Conservation (phyloP, 352 stramenopile species). For the Elongisporangium senticosum region DNA sequence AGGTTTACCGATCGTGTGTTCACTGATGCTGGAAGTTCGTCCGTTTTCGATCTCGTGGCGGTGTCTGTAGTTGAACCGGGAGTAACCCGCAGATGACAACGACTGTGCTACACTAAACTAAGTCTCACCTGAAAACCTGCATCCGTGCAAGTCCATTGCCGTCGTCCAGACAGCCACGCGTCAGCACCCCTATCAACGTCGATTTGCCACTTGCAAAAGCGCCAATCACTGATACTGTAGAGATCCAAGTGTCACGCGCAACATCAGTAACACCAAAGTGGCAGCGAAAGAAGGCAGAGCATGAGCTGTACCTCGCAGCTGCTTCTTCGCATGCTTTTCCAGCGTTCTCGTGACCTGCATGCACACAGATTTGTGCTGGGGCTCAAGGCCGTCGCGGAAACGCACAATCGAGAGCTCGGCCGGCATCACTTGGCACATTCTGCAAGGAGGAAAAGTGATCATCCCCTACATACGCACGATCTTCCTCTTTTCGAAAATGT, state of each 20-base stretch:
- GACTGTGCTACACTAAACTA: background rate
- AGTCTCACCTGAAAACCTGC: conserved; percentile 70
- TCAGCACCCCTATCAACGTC: conserved; percentile 87
- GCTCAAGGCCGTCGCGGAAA: conserved; percentile 40
- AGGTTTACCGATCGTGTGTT: conserved; percentile 64
- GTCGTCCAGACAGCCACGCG: conserved; percentile 76
- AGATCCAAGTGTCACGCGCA: too few relatives aligned
- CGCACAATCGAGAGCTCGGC: conserved; percentile 60
- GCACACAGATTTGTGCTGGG: conserved; percentile 29
- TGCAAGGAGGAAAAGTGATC: conserved; percentile 9
- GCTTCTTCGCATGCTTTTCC: conserved; percentile 46
- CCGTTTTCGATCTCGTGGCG: conserved; percentile 88
- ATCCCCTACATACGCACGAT: conserved; percentile 6
- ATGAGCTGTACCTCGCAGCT: conserved; percentile 39
- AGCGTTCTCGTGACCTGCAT: conserved; percentile 47
- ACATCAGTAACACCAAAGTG: background rate
- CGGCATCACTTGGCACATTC: conserved; percentile 72
- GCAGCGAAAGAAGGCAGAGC: background rate
- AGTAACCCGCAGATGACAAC: background rate
- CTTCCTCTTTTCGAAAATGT: background rate
- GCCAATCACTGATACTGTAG: conserved; percentile 76
- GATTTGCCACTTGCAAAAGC: conserved; percentile 87
- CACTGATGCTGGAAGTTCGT: conserved; percentile 83
- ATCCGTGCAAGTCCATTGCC: conserved; percentile 80
- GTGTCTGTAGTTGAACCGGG: conserved; percentile 24